Evolutionary conservation across 306 rosid genomes (phyloP).

Genomic region (Cicer arietinum): DNA sequence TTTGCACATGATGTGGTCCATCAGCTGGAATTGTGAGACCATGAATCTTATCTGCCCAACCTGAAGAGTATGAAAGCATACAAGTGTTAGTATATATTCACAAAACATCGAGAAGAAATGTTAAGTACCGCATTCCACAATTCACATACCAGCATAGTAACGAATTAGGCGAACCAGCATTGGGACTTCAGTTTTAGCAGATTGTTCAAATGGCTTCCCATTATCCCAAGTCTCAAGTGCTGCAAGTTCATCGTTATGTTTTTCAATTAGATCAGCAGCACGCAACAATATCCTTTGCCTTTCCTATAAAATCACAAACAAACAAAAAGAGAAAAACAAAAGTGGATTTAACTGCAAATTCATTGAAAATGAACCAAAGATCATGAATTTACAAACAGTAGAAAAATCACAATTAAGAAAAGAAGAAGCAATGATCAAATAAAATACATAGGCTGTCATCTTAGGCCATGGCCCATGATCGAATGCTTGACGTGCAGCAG

Average conservation of each 20-base stretch:
- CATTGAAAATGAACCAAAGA: constrained; percentile 22
- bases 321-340: not conserved
- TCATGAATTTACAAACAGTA: not conserved
- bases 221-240: constrained; percentile 95
- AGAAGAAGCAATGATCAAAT: constrained; percentile 24
- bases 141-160: constrained; percentile 77
- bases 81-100: constrained; percentile 29
- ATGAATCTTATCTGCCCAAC: constrained; percentile 96
- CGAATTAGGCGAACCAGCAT: constrained; percentile 73
- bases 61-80: constrained; percentile 47
- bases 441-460: constrained; percentile 82
- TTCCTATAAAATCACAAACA: constrained; percentile 56
- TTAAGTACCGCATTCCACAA: not conserved
- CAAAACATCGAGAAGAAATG: not conserved
- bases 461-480: constrained; percentile 95
- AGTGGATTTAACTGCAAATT: not conserved
- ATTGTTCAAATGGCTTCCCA: constrained; percentile 89
- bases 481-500: constrained; percentile 89
- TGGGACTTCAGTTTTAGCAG: constrained; percentile 70
- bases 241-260: constrained; percentile 76
- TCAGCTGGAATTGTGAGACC: constrained; percentile 90
- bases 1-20: constrained; percentile 74
- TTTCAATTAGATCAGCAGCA: constrained; percentile 82
- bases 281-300: constrained; percentile 69
- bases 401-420: constrained; percentile 9